Evolutionary conservation across 2,329 filamentous ascomycete genomes (phyloP), one percentile per base, ranked within the genome.

Genomic region (Bipolaris sorokiniana): DNA sequence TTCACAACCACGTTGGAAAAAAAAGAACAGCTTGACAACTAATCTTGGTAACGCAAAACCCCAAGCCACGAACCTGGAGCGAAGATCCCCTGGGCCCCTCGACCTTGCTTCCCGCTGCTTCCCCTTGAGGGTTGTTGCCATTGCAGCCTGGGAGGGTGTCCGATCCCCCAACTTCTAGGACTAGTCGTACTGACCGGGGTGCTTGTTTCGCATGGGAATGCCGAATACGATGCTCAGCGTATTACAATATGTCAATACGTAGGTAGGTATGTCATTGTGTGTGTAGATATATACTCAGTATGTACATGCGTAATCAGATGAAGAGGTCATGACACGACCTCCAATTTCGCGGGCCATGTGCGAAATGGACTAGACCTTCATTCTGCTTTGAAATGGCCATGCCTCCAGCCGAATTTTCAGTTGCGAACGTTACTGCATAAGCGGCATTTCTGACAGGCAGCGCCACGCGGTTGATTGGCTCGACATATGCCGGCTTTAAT

Each of bases 381-480:
- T 56, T 50, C 60, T 72, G 69, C 67, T 73, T 71, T 73, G 68
- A 71, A 76, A 74, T 73, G 63, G 58, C 59, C 49, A 55, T 48
- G 58, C 59, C 58, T 69, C 67, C 70, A 73, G 70, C 70, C 72
- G 71, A 74, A 67, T 63, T 52, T 58, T 66, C 59, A 66, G 53
- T 59, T 65, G 56, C 55, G 63, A 76, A 74, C 72, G 72, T 74
- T 66, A 71, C 68, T 74, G 73, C 73, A 76, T 74, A 74, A 76
- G 72, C 72, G 72, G 64, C 66, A 65, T 63, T 67, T 66, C 56
- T 70, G 67, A 69, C 64, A 70, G 59, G 61, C 62, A 40, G 51
- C 40, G 23, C 22, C 20, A 48, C n/a, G 15, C 11, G 44, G 51
- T 44, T 70, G 60, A 76, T 76, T 75, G 72, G 73, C 28, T 51